Conservation (phyloP, 2,329 filamentous ascomycete genomes). For the Aciculosporium take region DNA sequence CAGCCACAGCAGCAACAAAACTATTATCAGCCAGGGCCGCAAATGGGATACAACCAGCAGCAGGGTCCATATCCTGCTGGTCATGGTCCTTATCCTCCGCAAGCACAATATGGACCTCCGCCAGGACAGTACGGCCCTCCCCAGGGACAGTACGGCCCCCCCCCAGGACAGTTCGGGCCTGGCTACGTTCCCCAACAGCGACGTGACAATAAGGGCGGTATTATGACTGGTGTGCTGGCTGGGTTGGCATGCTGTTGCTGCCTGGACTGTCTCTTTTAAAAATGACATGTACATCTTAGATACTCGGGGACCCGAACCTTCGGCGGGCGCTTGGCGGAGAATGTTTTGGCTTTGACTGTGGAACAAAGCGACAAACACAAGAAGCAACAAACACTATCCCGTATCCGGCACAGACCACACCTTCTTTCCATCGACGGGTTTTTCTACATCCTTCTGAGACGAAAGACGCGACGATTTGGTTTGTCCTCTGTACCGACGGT, state of each 20-base stretch:
- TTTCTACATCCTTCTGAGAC: background rate
- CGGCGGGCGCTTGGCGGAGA: background rate
- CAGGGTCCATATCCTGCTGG: conserved; percentile 20
- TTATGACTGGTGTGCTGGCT: conserved; percentile 33
- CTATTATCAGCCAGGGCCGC: conserved; percentile 27
- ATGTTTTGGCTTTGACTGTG: background rate
- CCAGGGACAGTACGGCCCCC: conserved; percentile 20
- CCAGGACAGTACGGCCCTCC: conserved; percentile 23
- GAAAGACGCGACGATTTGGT: background rate
- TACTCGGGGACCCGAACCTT: background rate
- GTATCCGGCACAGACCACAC: background rate
- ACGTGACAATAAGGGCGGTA: conserved; percentile 20
- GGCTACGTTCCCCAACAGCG: conserved; percentile 23
- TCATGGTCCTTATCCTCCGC: conserved; percentile 20
- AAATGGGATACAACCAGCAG: conserved; percentile 29
- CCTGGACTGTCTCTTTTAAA: conserved; percentile 40
- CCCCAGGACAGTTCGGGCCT: conserved; percentile 12
- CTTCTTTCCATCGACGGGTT: background rate
- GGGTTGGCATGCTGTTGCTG: conserved; percentile 45
- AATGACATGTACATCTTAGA: background rate
- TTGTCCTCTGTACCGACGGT: background rate
- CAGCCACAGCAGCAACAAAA: conserved; percentile 17
- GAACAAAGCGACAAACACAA: background rate
- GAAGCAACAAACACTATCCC: background rate
- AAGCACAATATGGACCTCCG: conserved; percentile 18